Conservation (phyloP, 1,284 basidiomycete species). For the Papiliotrema laurentii region DNA sequence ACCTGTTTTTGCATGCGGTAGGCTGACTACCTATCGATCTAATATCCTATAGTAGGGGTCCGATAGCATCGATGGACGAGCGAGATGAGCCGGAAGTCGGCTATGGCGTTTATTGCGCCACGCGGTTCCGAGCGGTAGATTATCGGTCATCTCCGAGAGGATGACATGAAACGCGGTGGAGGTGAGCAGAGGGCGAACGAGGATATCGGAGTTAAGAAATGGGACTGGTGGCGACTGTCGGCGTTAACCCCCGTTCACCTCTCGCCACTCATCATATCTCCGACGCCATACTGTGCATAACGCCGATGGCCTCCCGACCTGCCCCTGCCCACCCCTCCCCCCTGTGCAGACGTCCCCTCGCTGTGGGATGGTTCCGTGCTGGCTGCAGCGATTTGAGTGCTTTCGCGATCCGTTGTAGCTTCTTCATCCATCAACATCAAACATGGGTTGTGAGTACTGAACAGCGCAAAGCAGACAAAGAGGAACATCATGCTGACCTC, state of each 20-base stretch:
- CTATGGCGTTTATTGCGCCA: too few species aligned
- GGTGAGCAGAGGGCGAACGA: too few species aligned
- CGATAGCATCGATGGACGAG: too few species aligned
- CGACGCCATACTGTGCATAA: neutral
- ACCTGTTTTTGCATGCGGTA: too few species aligned
- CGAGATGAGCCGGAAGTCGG: too few species aligned
- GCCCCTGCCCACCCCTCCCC: too few species aligned
- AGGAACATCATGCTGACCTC: conserved; percentile 9
- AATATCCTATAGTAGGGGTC: too few species aligned
- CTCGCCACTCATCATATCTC: neutral
- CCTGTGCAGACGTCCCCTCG: too few species aligned
- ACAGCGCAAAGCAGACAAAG: neutral
- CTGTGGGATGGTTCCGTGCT: neutral
- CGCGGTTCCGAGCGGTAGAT: neutral
- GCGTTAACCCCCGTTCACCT: too few species aligned
- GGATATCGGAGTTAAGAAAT: conserved; percentile 8
- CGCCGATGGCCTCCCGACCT: neutral
- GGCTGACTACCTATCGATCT: too few species aligned
- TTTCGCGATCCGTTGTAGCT: conserved; percentile 1
- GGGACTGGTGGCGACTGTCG: too few species aligned
- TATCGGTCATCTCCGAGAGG: neutral
- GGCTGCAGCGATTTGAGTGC: neutral
- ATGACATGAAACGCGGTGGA: too few species aligned
- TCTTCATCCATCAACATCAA: conserved; percentile 25
- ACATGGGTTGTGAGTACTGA: conserved; percentile 48